phyloP scores from a whole-genome alignment of 345 rosid species.

The Limnanthes douglasii region DNA sequence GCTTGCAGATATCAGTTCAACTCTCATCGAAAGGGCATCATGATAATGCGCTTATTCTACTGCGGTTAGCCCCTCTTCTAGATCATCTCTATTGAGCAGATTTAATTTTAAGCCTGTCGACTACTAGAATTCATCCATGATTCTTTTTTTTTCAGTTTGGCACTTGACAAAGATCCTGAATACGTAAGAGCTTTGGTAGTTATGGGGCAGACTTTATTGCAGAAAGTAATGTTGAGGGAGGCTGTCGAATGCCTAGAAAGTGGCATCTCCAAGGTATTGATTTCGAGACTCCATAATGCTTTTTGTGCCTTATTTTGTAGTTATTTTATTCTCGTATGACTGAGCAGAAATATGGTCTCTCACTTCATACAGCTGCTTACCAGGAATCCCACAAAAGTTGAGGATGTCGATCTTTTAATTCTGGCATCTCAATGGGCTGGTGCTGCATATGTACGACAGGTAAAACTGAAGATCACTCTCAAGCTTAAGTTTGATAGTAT shows the following conservation, averaged over 20 bases:
- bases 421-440: constrained; percentile 85
- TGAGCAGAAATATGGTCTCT: constrained; percentile 3
- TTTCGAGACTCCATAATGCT: not conserved
- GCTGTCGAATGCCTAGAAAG: constrained; percentile 50
- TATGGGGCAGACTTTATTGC: constrained; percentile 63
- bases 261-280: constrained; percentile 65
- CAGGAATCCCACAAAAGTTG: constrained; percentile 25
- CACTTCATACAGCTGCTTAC: constrained; percentile 31
- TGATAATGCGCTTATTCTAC: constrained; percentile 37
- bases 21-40: constrained; percentile 34
- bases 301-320: constrained; percentile 5
- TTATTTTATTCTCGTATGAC: not conserved
- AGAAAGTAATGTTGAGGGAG: constrained; percentile 32
- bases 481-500: not conserved
- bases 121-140: too few species aligned
- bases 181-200: constrained; percentile 35
- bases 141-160: constrained; percentile 42
- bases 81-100: too few species aligned
- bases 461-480: constrained; percentile 8
- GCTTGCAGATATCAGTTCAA: constrained; percentile 52
- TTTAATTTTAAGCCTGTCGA: too few species aligned
- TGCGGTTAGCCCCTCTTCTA: constrained; percentile 26
- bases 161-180: constrained; percentile 74
- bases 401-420: constrained; percentile 48
- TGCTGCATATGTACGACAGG: constrained; percentile 53